These are phyloP conservation scores for Tylopilus rubrobrunneus DNA, from an alignment of 768 basidiomycete genomes.

Conservation along the genomic window DNA sequence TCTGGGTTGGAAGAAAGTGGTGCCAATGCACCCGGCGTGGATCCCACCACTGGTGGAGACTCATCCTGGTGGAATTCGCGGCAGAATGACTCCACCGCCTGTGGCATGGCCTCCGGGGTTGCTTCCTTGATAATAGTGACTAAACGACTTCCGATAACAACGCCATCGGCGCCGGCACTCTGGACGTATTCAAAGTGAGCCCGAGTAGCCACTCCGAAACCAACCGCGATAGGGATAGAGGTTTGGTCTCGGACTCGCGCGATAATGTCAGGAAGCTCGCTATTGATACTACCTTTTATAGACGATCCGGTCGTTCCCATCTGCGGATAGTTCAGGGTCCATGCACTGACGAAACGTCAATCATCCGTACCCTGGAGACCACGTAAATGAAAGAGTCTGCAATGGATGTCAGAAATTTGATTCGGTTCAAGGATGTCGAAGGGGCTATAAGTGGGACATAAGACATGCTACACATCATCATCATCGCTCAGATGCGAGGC, in stretches of 20 bases:
- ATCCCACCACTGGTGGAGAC: slow-evolving; percentile 16
- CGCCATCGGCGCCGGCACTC: slow-evolving; percentile 89
- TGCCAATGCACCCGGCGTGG: background rate
- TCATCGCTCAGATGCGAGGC: background rate
- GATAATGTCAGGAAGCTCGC: slow-evolving; percentile 78
- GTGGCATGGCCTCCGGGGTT: slow-evolving; percentile 42
- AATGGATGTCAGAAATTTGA: slow-evolving; percentile 87
- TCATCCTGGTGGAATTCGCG: slow-evolving; percentile 54
- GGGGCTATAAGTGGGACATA: slow-evolving; percentile 96
- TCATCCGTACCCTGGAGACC: slow-evolving; percentile 76
- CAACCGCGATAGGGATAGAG: slow-evolving; percentile 85
- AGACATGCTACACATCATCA: slow-evolving; percentile 59
- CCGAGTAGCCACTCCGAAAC: slow-evolving; percentile 92
- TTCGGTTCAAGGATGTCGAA: slow-evolving; percentile 81
- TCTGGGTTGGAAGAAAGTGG: slow-evolving; percentile 1
- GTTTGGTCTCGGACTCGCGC: slow-evolving; percentile 76
- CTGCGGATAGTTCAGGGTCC: slow-evolving; percentile 36
- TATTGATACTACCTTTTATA: slow-evolving; percentile 64
- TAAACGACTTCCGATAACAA: slow-evolving; percentile 88
- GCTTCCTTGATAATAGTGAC: slow-evolving; percentile 76
- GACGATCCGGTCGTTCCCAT: slow-evolving; percentile 99
- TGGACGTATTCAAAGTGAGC: slow-evolving; percentile 85
- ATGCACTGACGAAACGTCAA: background rate
- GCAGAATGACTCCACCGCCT: slow-evolving; percentile 70
- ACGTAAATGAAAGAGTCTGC: slow-evolving; percentile 98